Percentiles rank a stretch among this genome's conserved stretches.
phyloP scores from a whole-genome alignment of 2,329 filamentous ascomycete genomes.

The Xylaria sp. region DNA sequence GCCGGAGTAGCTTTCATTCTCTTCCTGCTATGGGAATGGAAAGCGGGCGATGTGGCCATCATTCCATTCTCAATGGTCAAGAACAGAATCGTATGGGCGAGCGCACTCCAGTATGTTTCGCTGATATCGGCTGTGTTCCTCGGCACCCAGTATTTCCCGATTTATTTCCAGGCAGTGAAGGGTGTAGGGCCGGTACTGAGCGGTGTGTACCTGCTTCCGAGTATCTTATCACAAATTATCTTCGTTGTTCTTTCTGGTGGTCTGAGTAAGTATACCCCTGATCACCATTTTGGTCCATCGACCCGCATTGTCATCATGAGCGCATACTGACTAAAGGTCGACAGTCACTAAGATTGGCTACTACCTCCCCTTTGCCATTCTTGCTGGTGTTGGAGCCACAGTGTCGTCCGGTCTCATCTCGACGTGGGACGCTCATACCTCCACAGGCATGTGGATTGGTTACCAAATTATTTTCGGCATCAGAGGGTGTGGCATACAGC shows the following conservation, averaged over 20 bases:
- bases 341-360: conserved; percentile 47
- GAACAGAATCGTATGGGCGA: conserved; percentile 57
- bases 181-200: conserved; percentile 48
- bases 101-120: conserved; percentile 55
- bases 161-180: conserved; percentile 50
- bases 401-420: conserved; percentile 46
- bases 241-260: conserved; percentile 64
- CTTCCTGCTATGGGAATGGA: conserved; percentile 57
- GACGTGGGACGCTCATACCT: conserved; percentile 43
- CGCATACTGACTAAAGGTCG: conserved; percentile 1
- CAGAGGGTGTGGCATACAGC: conserved; percentile 46
- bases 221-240: conserved; percentile 56
- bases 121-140: conserved; percentile 59
- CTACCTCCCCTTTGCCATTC: conserved; percentile 46
- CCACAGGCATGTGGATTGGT: conserved; percentile 46
- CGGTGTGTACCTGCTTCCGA: conserved; percentile 50
- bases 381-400: conserved; percentile 41
- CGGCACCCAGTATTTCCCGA: conserved; percentile 46
- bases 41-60: conserved; percentile 60
- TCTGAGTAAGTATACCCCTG: conserved; percentile 38
- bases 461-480: conserved; percentile 47
- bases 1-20: conserved; percentile 48
- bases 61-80: conserved; percentile 58
- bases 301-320: neutral
- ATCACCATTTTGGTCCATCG: neutral